These are phyloP conservation scores for Pythium oligandrum DNA, from an alignment of 352 stramenopile genomes.

Conservation along the genomic window DNA sequence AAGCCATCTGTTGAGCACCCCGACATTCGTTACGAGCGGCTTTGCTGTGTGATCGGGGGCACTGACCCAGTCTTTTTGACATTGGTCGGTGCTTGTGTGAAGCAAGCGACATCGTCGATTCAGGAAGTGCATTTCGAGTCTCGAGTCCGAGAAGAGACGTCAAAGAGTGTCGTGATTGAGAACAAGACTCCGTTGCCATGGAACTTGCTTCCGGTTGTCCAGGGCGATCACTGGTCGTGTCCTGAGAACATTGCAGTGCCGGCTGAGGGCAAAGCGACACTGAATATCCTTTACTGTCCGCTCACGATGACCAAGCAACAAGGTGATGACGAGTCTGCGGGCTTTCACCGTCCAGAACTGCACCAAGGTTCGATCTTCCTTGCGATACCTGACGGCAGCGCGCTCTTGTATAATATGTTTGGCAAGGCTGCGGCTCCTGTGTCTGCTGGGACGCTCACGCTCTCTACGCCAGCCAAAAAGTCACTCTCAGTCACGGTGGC, in stretches of 20 bases:
- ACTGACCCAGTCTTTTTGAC: constrained; percentile 57
- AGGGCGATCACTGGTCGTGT: constrained; percentile 85
- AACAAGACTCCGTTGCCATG: constrained; percentile 81
- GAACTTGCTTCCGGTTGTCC: constrained; percentile 85
- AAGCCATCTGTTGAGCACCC: constrained; percentile 67
- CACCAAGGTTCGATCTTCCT: constrained; percentile 88
- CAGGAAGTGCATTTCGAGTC: constrained; percentile 84
- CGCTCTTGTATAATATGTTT: constrained; percentile 82
- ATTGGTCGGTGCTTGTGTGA: constrained; percentile 81
- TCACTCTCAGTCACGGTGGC: constrained; percentile 57
- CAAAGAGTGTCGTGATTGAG: constrained; percentile 64
- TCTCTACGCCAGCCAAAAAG: constrained; percentile 80
- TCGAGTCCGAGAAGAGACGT: constrained; percentile 58
- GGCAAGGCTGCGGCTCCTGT: constrained; percentile 67
- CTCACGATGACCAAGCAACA: constrained; percentile 77
- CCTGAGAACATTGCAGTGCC: constrained; percentile 79
- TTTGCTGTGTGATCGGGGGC: constrained; percentile 68
- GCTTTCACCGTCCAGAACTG: constrained; percentile 28
- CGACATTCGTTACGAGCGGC: constrained; percentile 85
- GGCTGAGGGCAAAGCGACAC: constrained; percentile 48
- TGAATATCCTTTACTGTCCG: constrained; percentile 77
- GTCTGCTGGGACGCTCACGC: constrained; percentile 23
- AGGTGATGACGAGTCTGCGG: constrained; percentile 12
- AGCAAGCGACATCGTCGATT: constrained; percentile 83
- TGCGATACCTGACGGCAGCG: constrained; percentile 86